These are phyloP conservation scores for Penicillium sp. DNA, from an alignment of 2,329 filamentous ascomycete genomes.

Conservation along the genomic window DNA sequence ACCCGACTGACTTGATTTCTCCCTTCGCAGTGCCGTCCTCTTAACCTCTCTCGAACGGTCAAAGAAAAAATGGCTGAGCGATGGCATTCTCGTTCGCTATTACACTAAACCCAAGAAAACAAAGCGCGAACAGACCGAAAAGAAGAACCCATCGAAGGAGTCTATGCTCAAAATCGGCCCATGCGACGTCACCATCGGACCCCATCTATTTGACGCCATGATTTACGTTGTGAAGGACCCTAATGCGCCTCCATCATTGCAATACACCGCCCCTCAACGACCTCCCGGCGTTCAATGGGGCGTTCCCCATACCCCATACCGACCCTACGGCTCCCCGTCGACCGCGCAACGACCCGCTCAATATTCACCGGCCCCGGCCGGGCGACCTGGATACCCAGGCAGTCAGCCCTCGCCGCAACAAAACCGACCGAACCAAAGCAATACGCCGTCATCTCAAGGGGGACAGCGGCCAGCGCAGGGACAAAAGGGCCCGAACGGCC, in stretches of 20 bases:
- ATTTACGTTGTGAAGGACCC: slow-evolving; percentile 58
- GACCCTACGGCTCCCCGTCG: slow-evolving; percentile 37
- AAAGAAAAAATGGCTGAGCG: slow-evolving; percentile 57
- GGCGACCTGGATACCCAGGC: slow-evolving; percentile 28
- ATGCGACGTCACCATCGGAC: slow-evolving; percentile 62
- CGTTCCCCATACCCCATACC: slow-evolving; percentile 42
- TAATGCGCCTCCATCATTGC: slow-evolving; percentile 39
- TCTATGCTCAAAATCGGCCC: slow-evolving; percentile 58
- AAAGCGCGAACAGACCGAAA: slow-evolving; percentile 51
- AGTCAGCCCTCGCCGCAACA: slow-evolving; percentile 24
- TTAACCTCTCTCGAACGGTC: slow-evolving; percentile 60
- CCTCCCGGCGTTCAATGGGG: slow-evolving; percentile 46
- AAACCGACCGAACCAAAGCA: slow-evolving; percentile 24
- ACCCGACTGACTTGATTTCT: slow-evolving; percentile 18
- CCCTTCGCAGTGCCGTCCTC: slow-evolving; percentile 53
- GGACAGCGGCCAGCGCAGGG: slow-evolving; percentile 31
- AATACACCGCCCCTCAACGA: slow-evolving; percentile 41
- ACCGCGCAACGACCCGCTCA: slow-evolving; percentile 30
- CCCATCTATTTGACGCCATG: slow-evolving; percentile 62
- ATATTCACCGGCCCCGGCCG: slow-evolving; percentile 29
- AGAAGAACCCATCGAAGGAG: slow-evolving; percentile 52
- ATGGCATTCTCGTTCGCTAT: slow-evolving; percentile 58
- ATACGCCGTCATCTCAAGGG: slow-evolving; percentile 23
- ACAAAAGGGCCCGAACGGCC: slow-evolving; percentile 32
- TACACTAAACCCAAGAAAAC: slow-evolving; percentile 61